These are phyloP conservation scores for Apodospora peruviana DNA, from an alignment of 495 filamentous ascomycete species.

Conservation along the genomic window DNA sequence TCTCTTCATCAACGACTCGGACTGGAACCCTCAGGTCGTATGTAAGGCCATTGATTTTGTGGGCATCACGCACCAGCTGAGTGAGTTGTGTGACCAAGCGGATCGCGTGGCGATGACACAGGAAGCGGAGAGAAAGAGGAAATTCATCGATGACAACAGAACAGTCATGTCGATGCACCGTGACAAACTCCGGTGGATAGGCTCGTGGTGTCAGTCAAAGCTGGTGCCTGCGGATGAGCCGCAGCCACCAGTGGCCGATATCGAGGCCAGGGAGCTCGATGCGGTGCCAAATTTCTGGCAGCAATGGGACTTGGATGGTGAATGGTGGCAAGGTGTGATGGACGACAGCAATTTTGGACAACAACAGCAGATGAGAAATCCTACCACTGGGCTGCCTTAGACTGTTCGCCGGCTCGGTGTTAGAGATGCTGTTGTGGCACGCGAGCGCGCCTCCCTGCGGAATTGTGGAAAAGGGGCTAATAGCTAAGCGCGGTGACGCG, in stretches of 20 bases:
- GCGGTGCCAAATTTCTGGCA: background rate
- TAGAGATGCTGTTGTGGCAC: no score
- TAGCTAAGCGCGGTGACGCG: no score
- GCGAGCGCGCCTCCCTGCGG: no score
- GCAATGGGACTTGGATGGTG: conserved; percentile 2
- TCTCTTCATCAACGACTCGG: conserved; percentile 13
- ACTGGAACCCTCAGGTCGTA: conserved; percentile 16
- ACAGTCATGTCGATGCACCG: conserved; percentile 6
- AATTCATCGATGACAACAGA: conserved; percentile 5
- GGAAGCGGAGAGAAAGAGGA: conserved; percentile 12
- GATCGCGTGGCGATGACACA: conserved; percentile 8
- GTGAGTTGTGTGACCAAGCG: conserved; percentile 9
- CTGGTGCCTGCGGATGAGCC: conserved; percentile 6
- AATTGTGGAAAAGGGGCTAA: no score
- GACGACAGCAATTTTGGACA: conserved; percentile 6
- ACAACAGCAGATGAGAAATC: background rate
- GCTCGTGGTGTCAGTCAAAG: conserved; percentile 17
- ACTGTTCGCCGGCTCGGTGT: no score
- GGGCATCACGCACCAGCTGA: conserved; percentile 3
- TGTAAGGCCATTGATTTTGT: conserved; percentile 12
- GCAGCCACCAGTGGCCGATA: background rate
- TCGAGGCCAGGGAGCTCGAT: background rate
- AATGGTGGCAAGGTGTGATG: conserved; percentile 12
- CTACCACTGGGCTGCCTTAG: no score
- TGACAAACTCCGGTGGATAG: conserved; percentile 21